These are phyloP conservation scores for Mycena pura DNA, from an alignment of 768 basidiomycete species.

Conservation along the genomic window DNA sequence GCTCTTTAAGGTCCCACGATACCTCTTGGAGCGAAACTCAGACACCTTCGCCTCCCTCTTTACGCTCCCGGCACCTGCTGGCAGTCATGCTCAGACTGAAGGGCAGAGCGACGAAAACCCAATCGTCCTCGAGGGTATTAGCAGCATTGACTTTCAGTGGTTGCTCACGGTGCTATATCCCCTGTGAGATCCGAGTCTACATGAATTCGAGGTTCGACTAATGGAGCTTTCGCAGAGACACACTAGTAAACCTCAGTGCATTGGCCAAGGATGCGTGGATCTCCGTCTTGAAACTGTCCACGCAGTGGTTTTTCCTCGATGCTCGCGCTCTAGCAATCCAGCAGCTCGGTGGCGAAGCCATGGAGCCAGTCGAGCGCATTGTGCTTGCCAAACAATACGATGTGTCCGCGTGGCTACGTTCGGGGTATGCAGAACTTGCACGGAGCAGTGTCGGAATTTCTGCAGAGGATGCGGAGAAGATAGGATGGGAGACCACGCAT, in stretches of 20 bases:
- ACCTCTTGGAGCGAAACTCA: slow-evolving; percentile 41
- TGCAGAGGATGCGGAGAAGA: slow-evolving; percentile 24
- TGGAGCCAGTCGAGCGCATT: slow-evolving; percentile 36
- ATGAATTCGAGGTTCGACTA: neutral
- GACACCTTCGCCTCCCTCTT: slow-evolving; percentile 44
- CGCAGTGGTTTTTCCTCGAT: slow-evolving; percentile 37
- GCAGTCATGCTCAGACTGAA: slow-evolving; percentile 30
- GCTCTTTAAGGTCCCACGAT: slow-evolving; percentile 46
- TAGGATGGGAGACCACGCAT: slow-evolving; percentile 16
- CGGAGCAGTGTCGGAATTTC: slow-evolving; percentile 29
- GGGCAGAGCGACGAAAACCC: slow-evolving; percentile 38
- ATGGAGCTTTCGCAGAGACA: neutral
- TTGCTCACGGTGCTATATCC: slow-evolving; percentile 35
- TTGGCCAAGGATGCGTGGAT: slow-evolving; percentile 35
- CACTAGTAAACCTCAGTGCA: slow-evolving; percentile 12
- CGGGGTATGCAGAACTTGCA: slow-evolving; percentile 36
- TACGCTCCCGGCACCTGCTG: slow-evolving; percentile 32
- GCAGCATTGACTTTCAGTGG: slow-evolving; percentile 29
- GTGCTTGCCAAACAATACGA: slow-evolving; percentile 37
- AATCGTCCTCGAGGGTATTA: slow-evolving; percentile 35
- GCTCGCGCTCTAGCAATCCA: slow-evolving; percentile 34
- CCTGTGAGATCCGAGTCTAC: slow-evolving; percentile 28
- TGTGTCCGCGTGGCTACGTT: slow-evolving; percentile 41
- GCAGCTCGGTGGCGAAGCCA: slow-evolving; percentile 19
- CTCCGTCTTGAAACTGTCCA: slow-evolving; percentile 37